Percentiles rank a stretch among this genome's conserved stretches.
Evolutionary conservation across 495 filamentous ascomycete genomes (phyloP).

Genomic region (Neurospora cerealis): DNA sequence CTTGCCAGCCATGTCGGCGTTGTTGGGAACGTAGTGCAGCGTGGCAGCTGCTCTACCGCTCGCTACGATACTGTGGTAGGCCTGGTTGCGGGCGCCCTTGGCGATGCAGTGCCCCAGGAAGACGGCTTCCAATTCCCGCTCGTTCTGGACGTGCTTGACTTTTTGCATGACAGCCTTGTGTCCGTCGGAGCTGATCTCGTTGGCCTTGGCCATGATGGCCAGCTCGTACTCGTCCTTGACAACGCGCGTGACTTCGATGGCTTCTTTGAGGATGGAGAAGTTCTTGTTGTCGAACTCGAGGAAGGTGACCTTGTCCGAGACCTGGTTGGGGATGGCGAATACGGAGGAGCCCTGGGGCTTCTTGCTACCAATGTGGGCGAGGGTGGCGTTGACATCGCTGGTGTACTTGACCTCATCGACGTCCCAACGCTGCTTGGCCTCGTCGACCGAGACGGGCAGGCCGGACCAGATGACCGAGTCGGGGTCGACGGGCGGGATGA

Average conservation of each 20-base stretch:
- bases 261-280: constrained; percentile 52
- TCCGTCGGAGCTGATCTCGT: constrained; percentile 65
- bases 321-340: constrained; percentile 62
- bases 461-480: constrained; percentile 95
- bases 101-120: constrained; percentile 70
- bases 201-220: constrained; percentile 72
- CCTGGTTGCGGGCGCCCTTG: constrained; percentile 62
- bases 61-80: constrained; percentile 80
- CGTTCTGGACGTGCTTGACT: constrained; percentile 57
- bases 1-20: constrained; percentile 55
- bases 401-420: constrained; percentile 67
- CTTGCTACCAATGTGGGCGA: constrained; percentile 37
- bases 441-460: constrained; percentile 63
- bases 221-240: constrained; percentile 81
- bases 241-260: constrained; percentile 69
- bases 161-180: constrained; percentile 62
- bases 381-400: constrained; percentile 56
- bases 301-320: constrained; percentile 55
- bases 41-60: constrained; percentile 68
- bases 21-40: constrained; percentile 78
- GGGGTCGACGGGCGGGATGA: constrained; percentile 81
- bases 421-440: constrained; percentile 69
- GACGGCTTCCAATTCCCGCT: constrained; percentile 70
- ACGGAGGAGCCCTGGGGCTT: constrained; percentile 38
- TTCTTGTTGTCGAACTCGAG: constrained; percentile 53